Evolutionary conservation across 225 moss, liverwort and hornwort genomes (phyloP).

Genomic region (Sphagnum contortum): DNA sequence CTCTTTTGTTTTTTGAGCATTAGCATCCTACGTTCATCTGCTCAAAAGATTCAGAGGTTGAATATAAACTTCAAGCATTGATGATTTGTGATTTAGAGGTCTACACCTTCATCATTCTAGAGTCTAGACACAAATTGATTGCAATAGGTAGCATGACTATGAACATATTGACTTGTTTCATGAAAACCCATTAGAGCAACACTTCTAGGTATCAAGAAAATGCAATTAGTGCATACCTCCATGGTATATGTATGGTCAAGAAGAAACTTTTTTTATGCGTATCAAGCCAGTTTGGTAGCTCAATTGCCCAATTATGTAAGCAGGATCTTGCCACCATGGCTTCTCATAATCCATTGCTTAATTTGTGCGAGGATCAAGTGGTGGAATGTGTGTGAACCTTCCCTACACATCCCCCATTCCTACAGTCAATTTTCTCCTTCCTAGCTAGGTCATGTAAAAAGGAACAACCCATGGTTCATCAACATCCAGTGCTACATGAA

Average conservation of each 20-base stretch:
- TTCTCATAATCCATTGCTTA: constrained; percentile 43
- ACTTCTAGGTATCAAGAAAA: not conserved
- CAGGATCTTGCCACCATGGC: constrained; percentile 48
- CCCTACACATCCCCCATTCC: constrained; percentile 25
- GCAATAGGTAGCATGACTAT: no score
- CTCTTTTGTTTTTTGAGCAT: no score
- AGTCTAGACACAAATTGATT: no score
- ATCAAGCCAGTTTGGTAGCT: constrained; percentile 35
- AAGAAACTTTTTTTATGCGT: constrained; percentile 44
- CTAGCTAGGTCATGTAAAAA: no score
- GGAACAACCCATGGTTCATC: not conserved
- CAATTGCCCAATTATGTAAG: constrained; percentile 39
- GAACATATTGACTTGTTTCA: no score
- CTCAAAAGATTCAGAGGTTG: no score
- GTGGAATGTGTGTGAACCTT: constrained; percentile 58
- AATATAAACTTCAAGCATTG: not conserved
- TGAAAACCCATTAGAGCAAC: no score
- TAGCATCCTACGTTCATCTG: no score
- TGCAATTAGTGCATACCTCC: constrained; percentile 29
- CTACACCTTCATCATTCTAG: no score
- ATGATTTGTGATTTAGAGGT: not conserved
- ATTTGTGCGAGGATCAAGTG: constrained; percentile 38
- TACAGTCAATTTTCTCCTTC: not conserved
- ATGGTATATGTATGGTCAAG: constrained; percentile 37
- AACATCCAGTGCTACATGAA: constrained; percentile 21